Evolutionary conservation across 352 stramenopile species (phyloP).

Genomic region (Pythium brachiatum): DNA sequence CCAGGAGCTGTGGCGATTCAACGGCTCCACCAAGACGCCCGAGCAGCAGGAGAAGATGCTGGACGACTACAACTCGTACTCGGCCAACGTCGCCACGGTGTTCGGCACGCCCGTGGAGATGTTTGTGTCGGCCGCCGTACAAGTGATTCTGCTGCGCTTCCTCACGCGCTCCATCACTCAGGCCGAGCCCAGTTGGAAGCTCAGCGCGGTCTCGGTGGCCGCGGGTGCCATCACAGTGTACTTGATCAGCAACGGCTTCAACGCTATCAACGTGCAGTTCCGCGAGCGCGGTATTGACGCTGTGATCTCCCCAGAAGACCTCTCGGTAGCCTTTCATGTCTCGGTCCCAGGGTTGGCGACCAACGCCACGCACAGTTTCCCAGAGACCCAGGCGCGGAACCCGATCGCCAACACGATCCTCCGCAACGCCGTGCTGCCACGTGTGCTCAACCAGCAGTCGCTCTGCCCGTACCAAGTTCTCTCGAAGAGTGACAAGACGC

Average conservation of each 20-base stretch:
- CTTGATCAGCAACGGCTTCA: slow-evolving; percentile 1
- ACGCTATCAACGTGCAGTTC: not conserved
- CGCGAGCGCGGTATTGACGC: not conserved
- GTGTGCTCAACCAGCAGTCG: not conserved
- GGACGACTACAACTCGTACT: not conserved
- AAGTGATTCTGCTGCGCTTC: not conserved
- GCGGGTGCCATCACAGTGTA: not conserved
- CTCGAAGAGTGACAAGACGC: too few relatives aligned
- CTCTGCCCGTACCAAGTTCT: too few relatives aligned
- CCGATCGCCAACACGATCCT: slow-evolving; percentile 10
- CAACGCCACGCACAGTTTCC: not conserved
- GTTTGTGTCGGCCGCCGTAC: not conserved
- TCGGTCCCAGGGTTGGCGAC: not conserved
- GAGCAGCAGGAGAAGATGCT: not conserved
- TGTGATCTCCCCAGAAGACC: not conserved
- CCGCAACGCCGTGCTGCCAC: not conserved
- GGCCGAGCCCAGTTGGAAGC: not conserved
- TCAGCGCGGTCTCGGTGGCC: too few relatives aligned
- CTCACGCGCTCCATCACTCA: not conserved
- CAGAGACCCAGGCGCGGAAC: slow-evolving; percentile 5
- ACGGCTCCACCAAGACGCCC: not conserved
- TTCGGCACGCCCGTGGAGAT: not conserved
- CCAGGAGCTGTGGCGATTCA: not conserved
- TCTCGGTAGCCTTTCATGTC: not conserved
- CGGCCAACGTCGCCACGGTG: not conserved